A percentile compares a stretch with the other conserved stretches of the same genome.
Conservation (phyloP, 73 alveolate genomes). For the Breviolum minutum region DNA sequence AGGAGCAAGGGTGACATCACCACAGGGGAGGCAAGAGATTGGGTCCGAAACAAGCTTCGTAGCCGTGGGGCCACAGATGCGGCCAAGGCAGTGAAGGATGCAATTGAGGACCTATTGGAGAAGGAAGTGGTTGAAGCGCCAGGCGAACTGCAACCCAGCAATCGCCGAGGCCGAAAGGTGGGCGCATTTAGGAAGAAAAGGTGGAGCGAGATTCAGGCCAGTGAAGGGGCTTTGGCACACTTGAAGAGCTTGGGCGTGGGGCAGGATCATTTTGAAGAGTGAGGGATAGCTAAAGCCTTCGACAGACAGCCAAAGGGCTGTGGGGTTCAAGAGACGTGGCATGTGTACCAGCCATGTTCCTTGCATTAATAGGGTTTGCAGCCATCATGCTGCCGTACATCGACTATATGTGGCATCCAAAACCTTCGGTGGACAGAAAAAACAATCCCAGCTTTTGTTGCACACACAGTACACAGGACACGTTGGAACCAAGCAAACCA, state of each 20-base stretch:
- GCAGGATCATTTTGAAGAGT: neutral
- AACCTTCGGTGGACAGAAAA: no score
- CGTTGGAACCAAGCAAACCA: no score
- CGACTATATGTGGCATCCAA: no score
- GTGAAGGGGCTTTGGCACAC: neutral
- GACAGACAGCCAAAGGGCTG: no score
- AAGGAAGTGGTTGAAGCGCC: neutral
- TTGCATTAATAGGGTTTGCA: no score
- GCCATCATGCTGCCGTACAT: no score
- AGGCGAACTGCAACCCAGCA: neutral
- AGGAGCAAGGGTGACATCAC: neutral
- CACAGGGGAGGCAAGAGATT: neutral
- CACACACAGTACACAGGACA: no score
- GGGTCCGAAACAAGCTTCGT: neutral
- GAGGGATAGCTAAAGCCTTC: no score
- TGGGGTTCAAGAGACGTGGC: no score
- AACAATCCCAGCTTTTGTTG: no score
- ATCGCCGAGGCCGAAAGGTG: neutral
- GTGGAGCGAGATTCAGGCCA: neutral
- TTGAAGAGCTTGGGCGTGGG: neutral
- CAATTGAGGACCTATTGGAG: neutral
- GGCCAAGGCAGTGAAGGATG: neutral
- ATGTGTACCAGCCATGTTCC: no score
- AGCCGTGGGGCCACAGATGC: neutral
- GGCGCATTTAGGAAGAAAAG: neutral